Evolutionary conservation across 129 eudicot species (phyloP), one percentile per base, ranked within the genome.

Genomic region (Helichrysum umbraculigerum): DNA sequence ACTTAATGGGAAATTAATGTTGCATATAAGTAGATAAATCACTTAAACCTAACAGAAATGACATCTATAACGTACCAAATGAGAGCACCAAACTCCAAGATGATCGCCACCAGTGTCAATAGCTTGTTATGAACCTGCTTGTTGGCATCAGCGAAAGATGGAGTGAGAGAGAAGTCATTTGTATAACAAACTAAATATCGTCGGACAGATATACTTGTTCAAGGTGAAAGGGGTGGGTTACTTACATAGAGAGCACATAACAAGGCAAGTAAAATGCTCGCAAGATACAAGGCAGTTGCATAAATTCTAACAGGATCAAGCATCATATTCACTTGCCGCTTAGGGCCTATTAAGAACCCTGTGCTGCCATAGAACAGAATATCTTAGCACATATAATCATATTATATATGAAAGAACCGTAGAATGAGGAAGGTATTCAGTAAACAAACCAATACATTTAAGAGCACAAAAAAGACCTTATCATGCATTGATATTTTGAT

Each of bases 181-280:
- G 7, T 44, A 58, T 51, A 22, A 29, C 11, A 12, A 37, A 61
- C 32, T 34, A 32, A 54, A 72, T 15, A 34, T 37, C 5, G 17
- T 6, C 8, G 17, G 52, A 5, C 6, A 41, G 29, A 17, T 19
- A 28, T 29, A 68, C 25, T 9, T 11, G 33, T 65, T 20, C 25
- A 34, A 73, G 59, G 74, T 4, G 68, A 28, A 54, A 68, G 7
- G 25, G 71, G 11, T 5, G 66, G 78, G 14, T 5, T 29, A 75
- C 99, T 87, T 76, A 91, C 99, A 80, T 89, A 95, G 74, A 95
- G 86, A 62, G 99, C 99, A 80, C 93, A 94, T 78, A 94, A 91
- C 70, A 94, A 81, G 72, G 97, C 89, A 80, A 91, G 80, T 67
- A 91, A 83, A 82, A 91, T 91, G 85, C 97, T 94, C 14, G 97